These are phyloP conservation scores for Globisporangium viniferum DNA, from an alignment of 352 stramenopile genomes.

Conservation along the genomic window DNA sequence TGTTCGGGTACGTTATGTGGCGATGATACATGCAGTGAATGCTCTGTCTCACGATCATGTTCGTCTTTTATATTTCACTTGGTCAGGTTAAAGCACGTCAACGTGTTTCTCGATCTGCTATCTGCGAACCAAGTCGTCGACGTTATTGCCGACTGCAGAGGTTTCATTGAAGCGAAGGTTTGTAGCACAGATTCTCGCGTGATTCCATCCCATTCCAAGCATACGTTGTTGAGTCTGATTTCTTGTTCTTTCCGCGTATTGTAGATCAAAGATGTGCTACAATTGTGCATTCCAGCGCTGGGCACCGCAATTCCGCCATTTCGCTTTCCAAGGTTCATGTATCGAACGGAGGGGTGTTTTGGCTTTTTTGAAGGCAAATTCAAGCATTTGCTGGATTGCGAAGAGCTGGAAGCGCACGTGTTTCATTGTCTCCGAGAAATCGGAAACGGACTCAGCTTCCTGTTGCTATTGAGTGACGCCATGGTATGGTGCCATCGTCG, in stretches of 20 bases:
- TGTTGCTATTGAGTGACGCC: constrained; percentile 39
- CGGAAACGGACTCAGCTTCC: constrained; percentile 69
- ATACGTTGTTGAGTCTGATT: not conserved
- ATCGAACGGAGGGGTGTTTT: constrained; percentile 43
- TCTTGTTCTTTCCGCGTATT: not conserved
- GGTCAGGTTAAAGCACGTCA: constrained; percentile 20
- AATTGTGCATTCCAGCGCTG: constrained; percentile 68
- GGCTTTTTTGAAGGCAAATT: constrained; percentile 85
- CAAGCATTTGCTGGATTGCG: constrained; percentile 69
- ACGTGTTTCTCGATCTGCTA: constrained; percentile 28
- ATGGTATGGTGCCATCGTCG: constrained; percentile 22
- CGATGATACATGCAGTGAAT: not conserved
- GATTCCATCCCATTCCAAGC: not conserved
- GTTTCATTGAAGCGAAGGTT: constrained; percentile 42
- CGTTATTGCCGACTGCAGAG: constrained; percentile 28
- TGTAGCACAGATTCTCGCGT: not conserved
- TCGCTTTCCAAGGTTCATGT: constrained; percentile 64
- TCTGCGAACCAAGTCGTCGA: constrained; percentile 26
- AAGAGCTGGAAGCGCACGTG: constrained; percentile 77
- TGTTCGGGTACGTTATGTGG: constrained; percentile 11
- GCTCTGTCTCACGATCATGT: not conserved
- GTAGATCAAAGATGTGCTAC: constrained; percentile 67
- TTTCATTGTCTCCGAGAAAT: constrained; percentile 81
- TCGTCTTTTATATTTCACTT: not conserved
- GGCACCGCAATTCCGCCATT: constrained; percentile 70